Base-by-base conservation (phyloP, 2,329 filamentous ascomycete species). In the Ophiosphaerella narmari region DNA sequence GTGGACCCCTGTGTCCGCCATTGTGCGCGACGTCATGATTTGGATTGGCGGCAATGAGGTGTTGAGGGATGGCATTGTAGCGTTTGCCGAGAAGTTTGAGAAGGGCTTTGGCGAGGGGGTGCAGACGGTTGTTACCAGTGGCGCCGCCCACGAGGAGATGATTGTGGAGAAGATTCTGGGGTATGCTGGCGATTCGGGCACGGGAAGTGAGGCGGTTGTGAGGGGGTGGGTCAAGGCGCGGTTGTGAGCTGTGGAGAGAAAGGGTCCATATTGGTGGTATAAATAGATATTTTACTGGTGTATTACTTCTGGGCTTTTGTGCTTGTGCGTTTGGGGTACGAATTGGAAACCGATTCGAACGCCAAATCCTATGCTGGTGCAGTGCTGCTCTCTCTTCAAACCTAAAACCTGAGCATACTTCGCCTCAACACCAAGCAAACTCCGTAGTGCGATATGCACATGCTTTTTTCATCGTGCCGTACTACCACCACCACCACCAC, bases 11-110 rank as follows among this genome's bases (percentile, higher is more conserved):
- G 71, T 82, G 11, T 73, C 77, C 0, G 75, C 67, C 31, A 53
- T 73, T 2, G 67, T 82, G 3, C 70, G 75, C 16, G 74, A 78
- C 36, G 71, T 85, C 1, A 60, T 85, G 21, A 73, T 86, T 5
- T 78, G 79, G 54, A 80, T 74, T 1, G 85, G 84, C 0, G 78
- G 73, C 1, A 77, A 80, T 41, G 84, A 87, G 69, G 72, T 85
- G 12, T 54, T 86, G 23, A 68, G 83, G 31, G 83, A 85, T 55
- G 75, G 79, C 12, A 84, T 87, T 42, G 62, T 75, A 41, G 75
- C 78, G 16, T 78, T 85, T 54, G 74, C 73, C 18, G 65, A 69
- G 39, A 80, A 75, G 48, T 72, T 85, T 23, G 74, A 75, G 56
- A 68, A 73, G 29, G 74, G 74, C 5, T 72, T 72, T 54, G 59